phyloP scores from a whole-genome alignment of 345 rosid species.

The Salix dunnii region DNA sequence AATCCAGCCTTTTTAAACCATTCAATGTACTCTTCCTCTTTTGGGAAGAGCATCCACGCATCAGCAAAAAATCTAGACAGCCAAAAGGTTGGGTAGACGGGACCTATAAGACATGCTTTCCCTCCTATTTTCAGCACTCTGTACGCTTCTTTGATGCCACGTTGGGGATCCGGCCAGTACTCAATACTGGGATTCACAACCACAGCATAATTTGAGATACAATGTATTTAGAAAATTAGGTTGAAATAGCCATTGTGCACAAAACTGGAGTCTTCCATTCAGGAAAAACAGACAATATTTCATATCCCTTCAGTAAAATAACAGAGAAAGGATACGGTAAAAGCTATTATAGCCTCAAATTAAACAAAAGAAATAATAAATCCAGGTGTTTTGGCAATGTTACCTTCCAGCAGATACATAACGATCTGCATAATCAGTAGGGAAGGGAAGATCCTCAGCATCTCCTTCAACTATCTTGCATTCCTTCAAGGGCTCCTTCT shows the following conservation, averaged over 20 bases:
- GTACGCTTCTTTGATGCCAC: conserved; percentile 40
- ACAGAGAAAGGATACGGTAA: too few relatives aligned
- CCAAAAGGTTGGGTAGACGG: conserved; percentile 41
- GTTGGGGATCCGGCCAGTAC: conserved; percentile 41
- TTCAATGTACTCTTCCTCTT: conserved; percentile 42
- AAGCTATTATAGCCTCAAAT: too few relatives aligned
- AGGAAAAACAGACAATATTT: not conserved
- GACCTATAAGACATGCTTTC: conserved; percentile 37
- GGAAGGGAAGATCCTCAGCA: conserved; percentile 36
- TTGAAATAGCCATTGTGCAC: not conserved
- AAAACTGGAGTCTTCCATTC: too few relatives aligned
- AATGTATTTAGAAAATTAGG: not conserved
- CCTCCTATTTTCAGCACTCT: conserved; percentile 40
- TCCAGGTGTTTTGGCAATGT: not conserved
- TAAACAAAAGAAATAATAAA: too few relatives aligned
- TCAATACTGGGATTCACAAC: conserved; percentile 25
- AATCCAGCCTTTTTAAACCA: conserved; percentile 42
- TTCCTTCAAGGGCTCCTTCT: conserved; percentile 40
- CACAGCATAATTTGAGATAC: not conserved
- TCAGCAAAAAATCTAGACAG: conserved; percentile 36
- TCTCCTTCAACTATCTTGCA: conserved; percentile 38
- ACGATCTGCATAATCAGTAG: conserved; percentile 36
- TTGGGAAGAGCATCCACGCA: conserved; percentile 41
- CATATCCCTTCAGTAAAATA: not conserved
- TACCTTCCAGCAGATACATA: conserved; percentile 43